Conservation (phyloP, 225 moss, liverwort and hornwort species). For the Sphagnum contortum region DNA sequence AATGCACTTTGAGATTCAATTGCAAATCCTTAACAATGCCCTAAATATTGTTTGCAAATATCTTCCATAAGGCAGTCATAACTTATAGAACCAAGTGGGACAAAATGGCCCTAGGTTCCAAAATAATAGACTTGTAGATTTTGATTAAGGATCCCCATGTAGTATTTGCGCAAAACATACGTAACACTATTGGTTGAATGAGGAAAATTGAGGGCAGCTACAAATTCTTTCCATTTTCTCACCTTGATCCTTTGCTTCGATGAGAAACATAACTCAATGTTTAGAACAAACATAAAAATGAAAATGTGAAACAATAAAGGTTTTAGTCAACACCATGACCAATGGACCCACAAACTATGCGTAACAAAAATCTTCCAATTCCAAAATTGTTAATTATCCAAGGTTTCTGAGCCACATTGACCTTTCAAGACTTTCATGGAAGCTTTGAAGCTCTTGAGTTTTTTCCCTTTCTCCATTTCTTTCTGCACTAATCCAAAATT, state of each 20-base stretch:
- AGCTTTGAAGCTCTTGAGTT: slow-evolving; percentile 45
- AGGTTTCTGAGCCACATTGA: slow-evolving; percentile 5
- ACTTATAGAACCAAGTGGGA: slow-evolving; percentile 56
- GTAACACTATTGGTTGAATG: slow-evolving; percentile 69
- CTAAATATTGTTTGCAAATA: too few relatives aligned
- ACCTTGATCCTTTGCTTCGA: slow-evolving; percentile 72
- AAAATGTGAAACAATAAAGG: too few relatives aligned
- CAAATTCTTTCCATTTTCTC: slow-evolving; percentile 86
- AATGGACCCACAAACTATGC: too few relatives aligned
- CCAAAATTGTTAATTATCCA: too few relatives aligned
- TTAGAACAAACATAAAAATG: too few relatives aligned
- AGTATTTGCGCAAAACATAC: slow-evolving; percentile 83
- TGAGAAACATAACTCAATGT: not conserved
- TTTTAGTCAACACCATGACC: too few relatives aligned
- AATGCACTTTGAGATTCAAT: not conserved
- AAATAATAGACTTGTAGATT: slow-evolving; percentile 79
- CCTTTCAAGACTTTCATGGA: slow-evolving; percentile 48
- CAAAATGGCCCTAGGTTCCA: slow-evolving; percentile 52
- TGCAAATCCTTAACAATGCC: not conserved
- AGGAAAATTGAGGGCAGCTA: slow-evolving; percentile 58
- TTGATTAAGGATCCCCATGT: slow-evolving; percentile 63
- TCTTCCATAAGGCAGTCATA: not conserved
- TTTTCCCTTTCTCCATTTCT: slow-evolving; percentile 48
- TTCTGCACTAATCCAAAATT: slow-evolving; percentile 18
- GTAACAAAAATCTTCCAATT: too few relatives aligned